phyloP scores from a whole-genome alignment of 148 eudicot genomes.

The Mesembryanthemum crystallinum region DNA sequence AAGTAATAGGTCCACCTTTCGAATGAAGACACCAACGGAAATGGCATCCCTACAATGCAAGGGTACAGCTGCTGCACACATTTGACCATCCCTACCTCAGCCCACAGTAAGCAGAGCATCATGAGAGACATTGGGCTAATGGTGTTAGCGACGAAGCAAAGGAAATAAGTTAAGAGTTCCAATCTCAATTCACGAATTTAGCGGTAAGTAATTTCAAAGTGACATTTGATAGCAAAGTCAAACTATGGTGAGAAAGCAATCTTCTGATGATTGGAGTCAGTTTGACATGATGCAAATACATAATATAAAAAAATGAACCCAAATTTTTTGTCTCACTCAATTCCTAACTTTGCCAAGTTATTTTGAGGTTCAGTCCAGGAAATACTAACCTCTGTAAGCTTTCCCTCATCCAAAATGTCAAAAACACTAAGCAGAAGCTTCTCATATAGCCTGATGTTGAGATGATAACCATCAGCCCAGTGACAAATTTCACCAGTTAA shows the following conservation, averaged over 20 bases:
- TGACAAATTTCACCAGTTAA: conserved; percentile 98
- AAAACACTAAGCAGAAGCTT: conserved; percentile 91
- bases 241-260: conserved; percentile 6
- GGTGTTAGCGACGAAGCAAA: background rate
- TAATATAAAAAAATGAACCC: background rate
- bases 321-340: background rate
- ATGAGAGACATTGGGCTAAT: background rate
- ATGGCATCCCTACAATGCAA: background rate
- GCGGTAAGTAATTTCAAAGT: background rate
- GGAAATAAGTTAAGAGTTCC: no score
- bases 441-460: conserved; percentile 92
- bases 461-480: conserved; percentile 99
- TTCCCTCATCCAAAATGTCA: conserved; percentile 96
- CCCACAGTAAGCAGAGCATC: background rate
- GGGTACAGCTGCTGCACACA: background rate
- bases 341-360: conserved; percentile 2
- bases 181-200: background rate
- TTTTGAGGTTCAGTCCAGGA: background rate
- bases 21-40: background rate
- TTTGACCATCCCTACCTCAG: background rate
- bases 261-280: background rate
- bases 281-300: background rate
- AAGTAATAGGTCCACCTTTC: background rate
- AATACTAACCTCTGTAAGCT: conserved; percentile 85
- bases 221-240: conserved; percentile 7